Evolutionary conservation across 371 early-diverging fungal species (phyloP).

Genomic region (Entomophthora muscae): DNA sequence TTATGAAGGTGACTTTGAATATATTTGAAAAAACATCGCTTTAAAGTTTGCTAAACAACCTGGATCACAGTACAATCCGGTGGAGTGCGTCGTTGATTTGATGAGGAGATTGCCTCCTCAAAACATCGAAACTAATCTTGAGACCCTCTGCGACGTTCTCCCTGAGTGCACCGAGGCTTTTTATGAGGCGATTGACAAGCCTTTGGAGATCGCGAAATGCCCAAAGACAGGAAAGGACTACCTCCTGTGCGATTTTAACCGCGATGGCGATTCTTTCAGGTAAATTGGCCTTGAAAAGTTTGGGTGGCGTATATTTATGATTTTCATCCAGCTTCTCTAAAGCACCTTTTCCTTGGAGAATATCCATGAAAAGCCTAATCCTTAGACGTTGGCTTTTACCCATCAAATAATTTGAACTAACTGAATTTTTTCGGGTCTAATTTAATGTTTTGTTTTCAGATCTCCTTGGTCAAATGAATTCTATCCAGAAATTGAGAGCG

Average conservation of each 20-base stretch:
- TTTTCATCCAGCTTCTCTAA: too few species aligned
- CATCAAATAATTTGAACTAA: too few species aligned
- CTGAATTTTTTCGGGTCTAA: too few species aligned
- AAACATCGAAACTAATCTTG: constrained; percentile 71
- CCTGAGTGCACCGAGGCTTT: constrained; percentile 84
- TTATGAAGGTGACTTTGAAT: too few species aligned
- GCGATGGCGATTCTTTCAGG: constrained; percentile 90
- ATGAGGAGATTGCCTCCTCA: constrained; percentile 94
- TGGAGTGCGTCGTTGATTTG: constrained; percentile 87
- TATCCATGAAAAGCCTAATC: too few species aligned
- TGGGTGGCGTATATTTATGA: too few species aligned
- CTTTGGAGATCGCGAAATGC: constrained; percentile 62
- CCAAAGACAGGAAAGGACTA: constrained; percentile 58
- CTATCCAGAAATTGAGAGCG: constrained; percentile 70
- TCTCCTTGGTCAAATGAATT: constrained; percentile 96
- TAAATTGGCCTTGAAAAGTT: too few species aligned
- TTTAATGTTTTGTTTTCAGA: too few species aligned
- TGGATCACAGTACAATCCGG: constrained; percentile 6
- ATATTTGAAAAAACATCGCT: too few species aligned
- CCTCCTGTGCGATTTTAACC: constrained; percentile 89
- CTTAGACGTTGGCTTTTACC: too few species aligned
- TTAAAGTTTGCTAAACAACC: too few species aligned
- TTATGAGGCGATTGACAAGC: constrained; percentile 81
- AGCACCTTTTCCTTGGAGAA: too few species aligned
- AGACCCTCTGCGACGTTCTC: constrained; percentile 58